These are phyloP conservation scores for Fusarium xylarioides DNA, from an alignment of 2,329 filamentous ascomycete genomes.

Conservation along the genomic window DNA sequence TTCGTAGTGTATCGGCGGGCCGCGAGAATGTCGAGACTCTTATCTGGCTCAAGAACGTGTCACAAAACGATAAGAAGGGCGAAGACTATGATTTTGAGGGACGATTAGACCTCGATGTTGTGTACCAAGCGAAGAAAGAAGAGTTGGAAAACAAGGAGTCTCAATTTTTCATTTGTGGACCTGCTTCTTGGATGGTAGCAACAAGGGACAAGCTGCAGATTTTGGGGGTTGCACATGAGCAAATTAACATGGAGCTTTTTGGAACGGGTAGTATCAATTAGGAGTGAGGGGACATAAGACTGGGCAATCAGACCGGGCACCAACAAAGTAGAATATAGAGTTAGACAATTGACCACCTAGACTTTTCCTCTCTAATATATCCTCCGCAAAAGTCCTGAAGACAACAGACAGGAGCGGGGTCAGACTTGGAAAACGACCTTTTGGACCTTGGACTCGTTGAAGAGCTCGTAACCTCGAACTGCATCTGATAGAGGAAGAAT, in stretches of 20 bases:
- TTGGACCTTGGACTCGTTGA: slow-evolving; percentile 76
- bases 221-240: not conserved
- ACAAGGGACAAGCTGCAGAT: not conserved
- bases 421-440: slow-evolving; percentile 70
- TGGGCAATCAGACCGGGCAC: too few relatives aligned
- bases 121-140: not conserved
- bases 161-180: not conserved
- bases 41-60: not conserved
- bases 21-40: not conserved
- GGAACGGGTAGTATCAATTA: not conserved
- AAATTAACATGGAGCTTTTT: not conserved
- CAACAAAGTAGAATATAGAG: not conserved
- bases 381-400: fast-evolving
- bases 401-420: fast-evolving
- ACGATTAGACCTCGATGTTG: not conserved
- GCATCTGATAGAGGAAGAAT: slow-evolving; percentile 75
- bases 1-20: not conserved
- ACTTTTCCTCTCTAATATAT: not conserved
- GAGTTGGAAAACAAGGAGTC: not conserved
- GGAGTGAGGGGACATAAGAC: not conserved
- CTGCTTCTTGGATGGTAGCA: not conserved
- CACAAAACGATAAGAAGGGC: not conserved
- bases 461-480: slow-evolving; percentile 73
- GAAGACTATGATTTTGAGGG: not conserved
- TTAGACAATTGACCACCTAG: not conserved